These are phyloP conservation scores for Mrakiaceae sp. DNA, from an alignment of 1,284 basidiomycete genomes.

Conservation along the genomic window DNA sequence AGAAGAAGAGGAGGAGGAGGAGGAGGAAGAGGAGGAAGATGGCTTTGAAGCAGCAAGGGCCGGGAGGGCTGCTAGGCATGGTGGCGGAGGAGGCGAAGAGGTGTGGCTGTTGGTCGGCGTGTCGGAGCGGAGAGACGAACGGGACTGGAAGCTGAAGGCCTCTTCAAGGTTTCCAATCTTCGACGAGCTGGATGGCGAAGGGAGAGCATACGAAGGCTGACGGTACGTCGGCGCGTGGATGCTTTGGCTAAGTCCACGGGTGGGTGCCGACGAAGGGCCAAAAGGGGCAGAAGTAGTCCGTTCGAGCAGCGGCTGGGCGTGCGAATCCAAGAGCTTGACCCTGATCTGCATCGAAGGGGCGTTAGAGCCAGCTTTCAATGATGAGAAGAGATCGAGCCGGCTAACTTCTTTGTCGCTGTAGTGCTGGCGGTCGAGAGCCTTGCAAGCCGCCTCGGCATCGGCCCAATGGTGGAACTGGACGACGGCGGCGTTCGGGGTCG, in stretches of 20 bases:
- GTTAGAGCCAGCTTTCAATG: too few relatives aligned
- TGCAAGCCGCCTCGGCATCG: constrained; percentile 3
- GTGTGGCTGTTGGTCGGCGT: background rate
- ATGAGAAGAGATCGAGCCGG: background rate
- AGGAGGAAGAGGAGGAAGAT: background rate
- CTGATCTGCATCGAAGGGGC: background rate
- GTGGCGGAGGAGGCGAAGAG: too few relatives aligned
- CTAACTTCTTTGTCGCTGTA: constrained; percentile 9
- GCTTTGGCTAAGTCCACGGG: background rate
- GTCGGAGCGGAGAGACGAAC: background rate
- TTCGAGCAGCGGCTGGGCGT: background rate
- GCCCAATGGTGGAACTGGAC: background rate
- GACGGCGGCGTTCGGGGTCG: constrained; percentile 8
- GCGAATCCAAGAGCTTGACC: background rate
- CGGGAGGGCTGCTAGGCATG: too few relatives aligned
- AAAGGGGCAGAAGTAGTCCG: background rate
- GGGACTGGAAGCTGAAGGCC: too few relatives aligned
- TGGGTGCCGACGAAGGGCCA: background rate
- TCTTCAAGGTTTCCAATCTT: too few relatives aligned
- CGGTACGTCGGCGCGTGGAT: too few relatives aligned
- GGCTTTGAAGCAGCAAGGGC: too few relatives aligned
- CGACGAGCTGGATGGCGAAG: too few relatives aligned
- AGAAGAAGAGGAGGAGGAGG: background rate
- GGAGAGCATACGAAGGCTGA: too few relatives aligned
- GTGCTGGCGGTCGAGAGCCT: constrained; percentile 3